Base-by-base conservation (phyloP, 2,329 filamentous ascomycete genomes). In the Periconia macrospinosa region DNA sequence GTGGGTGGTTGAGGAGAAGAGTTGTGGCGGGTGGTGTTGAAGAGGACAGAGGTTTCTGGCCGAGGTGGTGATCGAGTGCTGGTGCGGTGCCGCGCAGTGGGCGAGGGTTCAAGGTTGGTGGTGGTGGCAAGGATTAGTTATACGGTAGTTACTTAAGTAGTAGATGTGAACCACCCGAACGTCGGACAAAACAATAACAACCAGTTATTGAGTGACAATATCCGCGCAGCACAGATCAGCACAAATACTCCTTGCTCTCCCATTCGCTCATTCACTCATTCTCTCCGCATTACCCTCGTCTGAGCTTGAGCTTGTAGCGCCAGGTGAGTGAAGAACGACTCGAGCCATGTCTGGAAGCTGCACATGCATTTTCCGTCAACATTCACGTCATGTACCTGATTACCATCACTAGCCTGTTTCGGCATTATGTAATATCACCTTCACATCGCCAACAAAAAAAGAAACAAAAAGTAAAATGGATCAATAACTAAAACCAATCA, bases 91-190 rank as follows among this genome's bases (percentile, higher is more conserved):
- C 23, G 23, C 23, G 23, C 23, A 27, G 41, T 42, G 27, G 47
- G 44, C 7, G 17, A 37, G 43, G 46, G 50, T 41, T 20, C 30
- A 19, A 15, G 45, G 45, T 48, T n/a, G n/a, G 47, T 37, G 17
- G 30, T 33, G 40, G 60, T 57, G 62, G 56, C 60, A 59, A 65
- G 59, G 62, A 58, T n/a, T n/a, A n/a, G n/a, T n/a, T n/a, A n/a
- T n/a, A n/a, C n/a, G n/a, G n/a, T n/a, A n/a, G n/a, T n/a, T n/a
- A n/a, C n/a, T n/a, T n/a, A n/a, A n/a, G n/a, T n/a, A n/a, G n/a
- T n/a, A n/a, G n/a, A n/a, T n/a, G n/a, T n/a, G n/a, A n/a, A n/a
- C n/a, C n/a, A 54, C 47, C 47, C 50, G 50, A 50, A 47, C 43
- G 41, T 18, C 23, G 23, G 23, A 27, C 23, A 27, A 8, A 8